These are phyloP conservation scores for Elaeagnus macrophylla DNA, from an alignment of 306 rosid genomes.

Conservation along the genomic window DNA sequence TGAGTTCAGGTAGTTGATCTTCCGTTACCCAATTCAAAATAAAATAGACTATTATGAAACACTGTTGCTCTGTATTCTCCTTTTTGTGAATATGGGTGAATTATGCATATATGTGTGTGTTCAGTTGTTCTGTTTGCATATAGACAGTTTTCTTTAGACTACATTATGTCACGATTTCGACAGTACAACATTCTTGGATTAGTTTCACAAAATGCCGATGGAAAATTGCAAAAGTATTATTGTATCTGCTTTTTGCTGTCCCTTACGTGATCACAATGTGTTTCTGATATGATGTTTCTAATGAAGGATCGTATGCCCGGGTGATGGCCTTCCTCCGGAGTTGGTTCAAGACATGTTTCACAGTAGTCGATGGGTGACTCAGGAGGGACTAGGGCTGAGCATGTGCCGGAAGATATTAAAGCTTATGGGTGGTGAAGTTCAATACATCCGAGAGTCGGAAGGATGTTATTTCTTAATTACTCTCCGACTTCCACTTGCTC, in stretches of 20 bases:
- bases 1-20: constrained; percentile 70
- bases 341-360: constrained; percentile 94
- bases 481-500: constrained; percentile 76
- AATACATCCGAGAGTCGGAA: constrained; percentile 88
- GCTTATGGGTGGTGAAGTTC: constrained; percentile 90
- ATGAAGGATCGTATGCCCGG: constrained; percentile 88
- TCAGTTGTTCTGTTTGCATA: too few relatives aligned
- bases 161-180: too few relatives aligned
- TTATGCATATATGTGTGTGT: too few relatives aligned
- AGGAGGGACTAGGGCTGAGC: constrained; percentile 88
- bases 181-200: too few relatives aligned
- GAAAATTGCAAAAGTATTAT: background rate
- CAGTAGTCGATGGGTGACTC: constrained; percentile 65
- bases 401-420: constrained; percentile 87
- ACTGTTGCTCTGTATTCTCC: background rate
- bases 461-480: constrained; percentile 66
- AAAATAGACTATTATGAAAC: background rate
- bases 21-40: constrained; percentile 10
- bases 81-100: background rate
- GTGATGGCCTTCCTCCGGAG: constrained; percentile 90
- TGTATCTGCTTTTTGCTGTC: background rate
- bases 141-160: too few relatives aligned
- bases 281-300: constrained; percentile 1
- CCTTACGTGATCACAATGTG: background rate
- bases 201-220: too few relatives aligned